Evolutionary conservation across 257 asterid species (phyloP), one percentile per base, ranked within the genome.

Genomic region (Dorcoceras hygrometricum): DNA sequence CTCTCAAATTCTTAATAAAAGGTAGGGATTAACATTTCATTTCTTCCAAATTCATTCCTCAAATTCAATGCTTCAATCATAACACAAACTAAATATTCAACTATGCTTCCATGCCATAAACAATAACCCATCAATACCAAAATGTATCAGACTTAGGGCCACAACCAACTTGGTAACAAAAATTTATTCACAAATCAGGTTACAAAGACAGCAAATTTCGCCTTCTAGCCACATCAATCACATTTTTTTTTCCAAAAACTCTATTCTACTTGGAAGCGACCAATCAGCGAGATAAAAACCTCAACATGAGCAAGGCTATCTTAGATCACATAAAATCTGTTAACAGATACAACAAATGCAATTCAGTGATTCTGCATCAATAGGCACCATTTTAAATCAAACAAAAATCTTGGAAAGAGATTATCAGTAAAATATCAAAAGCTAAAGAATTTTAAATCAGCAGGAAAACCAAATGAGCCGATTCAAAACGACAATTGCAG

Each of bases 371-470:
- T 57, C 22, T 29, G 54, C 26, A 34, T 34, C 12, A 34, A 1
- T 34, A 34, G 46, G 16, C 12, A 9, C 14, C 46, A 34, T 34
- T 29, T 0, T 34, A 34, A 8, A 2, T 34, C 46, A 34, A 34
- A 10, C 46, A 34, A 34, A 61, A 58, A 11, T n/a, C 7, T 25
- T 14, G 22, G 29, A 51, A 26, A 9, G 28, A 53, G 31, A 67
- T 7, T 10, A 39, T 20, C 34, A 63, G 48, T 16, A 50, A 23
- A 59, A 66, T 26, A 62, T 62, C 23, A 50, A 23, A 50, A 7
- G 22, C 58, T 27, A 31, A 50, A 24, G 32, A 57, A 60, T 65
- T 28, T 59, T 53, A 60, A 68, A 34, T 50, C 3, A 51, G 50
- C 4, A 1, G 6, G 19, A 25, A 39, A 24, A 69, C 46, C 58